Conservation (phyloP, 345 rosid genomes). For the Populus euphratica region DNA sequence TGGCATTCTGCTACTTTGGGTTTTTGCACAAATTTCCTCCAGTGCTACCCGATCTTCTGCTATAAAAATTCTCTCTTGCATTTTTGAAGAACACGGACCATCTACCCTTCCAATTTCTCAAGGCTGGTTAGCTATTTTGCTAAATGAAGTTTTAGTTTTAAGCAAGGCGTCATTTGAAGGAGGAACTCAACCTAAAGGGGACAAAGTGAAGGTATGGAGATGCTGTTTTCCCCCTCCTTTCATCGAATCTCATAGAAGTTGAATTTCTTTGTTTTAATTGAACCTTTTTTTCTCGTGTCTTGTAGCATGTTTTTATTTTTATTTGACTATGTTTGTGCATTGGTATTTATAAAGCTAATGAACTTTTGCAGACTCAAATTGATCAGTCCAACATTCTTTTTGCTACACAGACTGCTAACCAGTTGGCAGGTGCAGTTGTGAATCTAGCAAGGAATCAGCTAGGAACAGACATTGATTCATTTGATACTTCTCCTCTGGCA, state of each 20-base stretch:
- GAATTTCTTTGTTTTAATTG: background rate
- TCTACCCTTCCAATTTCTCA: slow-evolving; percentile 77
- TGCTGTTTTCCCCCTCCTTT: background rate
- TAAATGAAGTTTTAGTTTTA: slow-evolving; percentile 57
- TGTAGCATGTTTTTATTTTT: slow-evolving; percentile 7
- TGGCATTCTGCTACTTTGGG: slow-evolving; percentile 78
- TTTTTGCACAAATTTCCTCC: slow-evolving; percentile 58
- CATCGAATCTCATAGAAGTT: background rate
- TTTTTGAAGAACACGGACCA: slow-evolving; percentile 79
- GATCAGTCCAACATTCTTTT: slow-evolving; percentile 67
- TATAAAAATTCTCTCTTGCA: slow-evolving; percentile 66
- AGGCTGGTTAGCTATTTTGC: slow-evolving; percentile 83
- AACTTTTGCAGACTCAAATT: slow-evolving; percentile 58
- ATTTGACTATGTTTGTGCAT: background rate
- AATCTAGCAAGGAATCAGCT: slow-evolving; percentile 66
- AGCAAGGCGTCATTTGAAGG: slow-evolving; percentile 52
- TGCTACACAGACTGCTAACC: slow-evolving; percentile 65
- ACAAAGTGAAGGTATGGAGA: slow-evolving; percentile 59
- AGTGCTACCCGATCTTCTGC: slow-evolving; percentile 64
- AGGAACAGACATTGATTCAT: slow-evolving; percentile 41
- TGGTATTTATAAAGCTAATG: slow-evolving; percentile 15
- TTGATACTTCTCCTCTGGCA: slow-evolving; percentile 54
- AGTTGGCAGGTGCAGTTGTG: slow-evolving; percentile 76
- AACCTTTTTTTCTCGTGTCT: background rate
- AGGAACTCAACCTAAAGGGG: slow-evolving; percentile 52